A percentile compares a stretch with the other conserved stretches of the same genome.
Conservation (phyloP, 441 rosid genomes). For the Arabidopsis lyrata region DNA sequence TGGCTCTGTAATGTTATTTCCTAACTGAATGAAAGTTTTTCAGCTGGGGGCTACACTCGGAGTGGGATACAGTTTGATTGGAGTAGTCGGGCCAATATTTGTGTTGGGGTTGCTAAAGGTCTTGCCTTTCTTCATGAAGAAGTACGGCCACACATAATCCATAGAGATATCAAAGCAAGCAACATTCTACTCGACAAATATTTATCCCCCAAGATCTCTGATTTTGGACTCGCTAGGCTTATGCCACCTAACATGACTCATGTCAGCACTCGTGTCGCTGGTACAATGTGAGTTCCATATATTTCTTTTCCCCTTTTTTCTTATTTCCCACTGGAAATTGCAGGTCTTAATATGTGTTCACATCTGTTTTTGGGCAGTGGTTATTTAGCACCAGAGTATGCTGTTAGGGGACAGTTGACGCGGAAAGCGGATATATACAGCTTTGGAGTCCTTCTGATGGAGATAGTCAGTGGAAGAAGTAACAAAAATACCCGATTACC, state of each 20-base stretch:
- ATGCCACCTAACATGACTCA: conserved; percentile 87
- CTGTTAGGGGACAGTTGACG: conserved; percentile 88
- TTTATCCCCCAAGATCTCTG: conserved; percentile 85
- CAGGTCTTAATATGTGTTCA: conserved; percentile 31
- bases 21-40: conserved; percentile 23
- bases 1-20: conserved; percentile 15
- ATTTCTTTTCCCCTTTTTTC: background rate
- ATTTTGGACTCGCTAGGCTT: conserved; percentile 96
- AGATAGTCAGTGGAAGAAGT: conserved; percentile 87
- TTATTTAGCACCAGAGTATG: conserved; percentile 97
- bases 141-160: conserved; percentile 77
- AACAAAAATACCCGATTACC: conserved; percentile 86
- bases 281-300: conserved; percentile 79
- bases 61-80: conserved; percentile 75
- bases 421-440: conserved; percentile 92
- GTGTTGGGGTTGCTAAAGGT: conserved; percentile 87
- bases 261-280: conserved; percentile 97
- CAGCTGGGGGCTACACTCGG: conserved; percentile 66
- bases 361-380: conserved; percentile 64
- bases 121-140: conserved; percentile 90
- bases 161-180: conserved; percentile 96
- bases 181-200: conserved; percentile 89
- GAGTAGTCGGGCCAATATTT: conserved; percentile 69
- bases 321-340: background rate
- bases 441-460: conserved; percentile 90